Evolutionary conservation across 108 stramenopile genomes (phyloP), one percentile per base, ranked within the genome.

Genomic region (Nitzschia sp.): DNA sequence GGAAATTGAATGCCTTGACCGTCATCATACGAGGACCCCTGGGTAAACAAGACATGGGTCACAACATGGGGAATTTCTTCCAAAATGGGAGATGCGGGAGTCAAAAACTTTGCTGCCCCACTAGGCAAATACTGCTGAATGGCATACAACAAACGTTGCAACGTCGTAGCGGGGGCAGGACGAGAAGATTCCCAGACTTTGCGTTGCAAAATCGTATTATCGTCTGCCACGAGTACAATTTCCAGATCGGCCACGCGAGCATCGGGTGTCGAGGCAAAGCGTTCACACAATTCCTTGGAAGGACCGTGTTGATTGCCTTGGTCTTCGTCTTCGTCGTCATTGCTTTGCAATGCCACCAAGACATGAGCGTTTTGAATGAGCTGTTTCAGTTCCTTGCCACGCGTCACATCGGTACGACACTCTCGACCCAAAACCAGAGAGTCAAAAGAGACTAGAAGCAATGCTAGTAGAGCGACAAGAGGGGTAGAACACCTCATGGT

Each of bases 361-460:
- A 65, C 64, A 51, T 65, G 47, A 1, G 46, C 27, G 18, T 29
- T 11, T 28, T 28, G 31, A 4, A 65, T 31, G 24, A 51, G 9
- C 32, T 67, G 28, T 51, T 67, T 67, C 54, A 67, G 24, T 38
- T 67, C 66, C 46, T 67, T 67, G 32, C 66, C 66, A 55, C 66
- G 66, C 1, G 61, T 45, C 42, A 62, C 31, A 6, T 11, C 3
- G 1, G 33, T 62, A 24, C 38, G 4, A 19, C 49, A 51, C 4
- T 51, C 49, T 23, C n/a, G n/a, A n/a, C n/a, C n/a, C n/a, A n/a
- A n/a, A n/a, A n/a, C n/a, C n/a, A n/a, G n/a, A n/a, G n/a, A n/a
- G n/a, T n/a, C n/a, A n/a, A n/a, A n/a, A n/a, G n/a, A n/a, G n/a
- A n/a, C n/a, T n/a, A n/a, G n/a, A n/a, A n/a, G n/a, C n/a, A n/a